Evolutionary conservation across 768 basidiomycete species (phyloP).

Genomic region (Leccinum pellstonianum): DNA sequence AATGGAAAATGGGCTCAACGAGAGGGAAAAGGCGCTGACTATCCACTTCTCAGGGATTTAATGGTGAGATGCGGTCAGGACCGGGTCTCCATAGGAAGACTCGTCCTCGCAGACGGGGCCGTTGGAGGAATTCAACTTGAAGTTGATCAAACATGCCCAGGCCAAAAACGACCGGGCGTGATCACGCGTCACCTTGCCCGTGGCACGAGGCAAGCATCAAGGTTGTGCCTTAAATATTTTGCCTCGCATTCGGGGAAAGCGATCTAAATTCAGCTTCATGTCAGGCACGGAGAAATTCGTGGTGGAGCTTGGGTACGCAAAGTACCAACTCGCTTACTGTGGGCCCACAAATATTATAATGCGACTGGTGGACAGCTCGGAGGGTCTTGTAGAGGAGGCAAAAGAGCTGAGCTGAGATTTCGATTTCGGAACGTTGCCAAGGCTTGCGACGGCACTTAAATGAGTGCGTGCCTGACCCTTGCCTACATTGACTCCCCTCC

Average conservation of each 20-base stretch:
- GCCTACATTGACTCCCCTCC: conserved; percentile 2
- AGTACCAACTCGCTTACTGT: not conserved
- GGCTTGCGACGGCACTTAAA: conserved; percentile 14
- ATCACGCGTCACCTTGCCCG: not conserved
- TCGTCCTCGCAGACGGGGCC: not conserved
- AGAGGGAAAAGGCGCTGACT: not conserved
- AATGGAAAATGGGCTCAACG: not conserved
- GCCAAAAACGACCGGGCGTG: conserved; percentile 6
- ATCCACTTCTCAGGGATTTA: not conserved
- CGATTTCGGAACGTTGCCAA: not conserved
- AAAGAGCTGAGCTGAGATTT: not conserved
- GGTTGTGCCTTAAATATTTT: conserved; percentile 3
- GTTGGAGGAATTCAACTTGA: not conserved
- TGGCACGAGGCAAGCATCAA: conserved; percentile 3
- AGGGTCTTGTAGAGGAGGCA: not conserved
- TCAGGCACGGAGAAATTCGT: conserved; percentile 8
- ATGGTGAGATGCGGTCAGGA: not conserved
- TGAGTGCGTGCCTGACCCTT: conserved; percentile 23
- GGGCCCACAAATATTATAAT: not conserved
- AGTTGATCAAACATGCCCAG: not conserved
- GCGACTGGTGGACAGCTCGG: not conserved
- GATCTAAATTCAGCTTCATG: conserved; percentile 1
- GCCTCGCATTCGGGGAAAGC: conserved; percentile 4
- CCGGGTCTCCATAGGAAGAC: not conserved
- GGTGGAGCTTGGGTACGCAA: conserved; percentile 14